Evolutionary conservation across 2,329 filamentous ascomycete species (phyloP).

Genomic region (Ascochyta koolunga): DNA sequence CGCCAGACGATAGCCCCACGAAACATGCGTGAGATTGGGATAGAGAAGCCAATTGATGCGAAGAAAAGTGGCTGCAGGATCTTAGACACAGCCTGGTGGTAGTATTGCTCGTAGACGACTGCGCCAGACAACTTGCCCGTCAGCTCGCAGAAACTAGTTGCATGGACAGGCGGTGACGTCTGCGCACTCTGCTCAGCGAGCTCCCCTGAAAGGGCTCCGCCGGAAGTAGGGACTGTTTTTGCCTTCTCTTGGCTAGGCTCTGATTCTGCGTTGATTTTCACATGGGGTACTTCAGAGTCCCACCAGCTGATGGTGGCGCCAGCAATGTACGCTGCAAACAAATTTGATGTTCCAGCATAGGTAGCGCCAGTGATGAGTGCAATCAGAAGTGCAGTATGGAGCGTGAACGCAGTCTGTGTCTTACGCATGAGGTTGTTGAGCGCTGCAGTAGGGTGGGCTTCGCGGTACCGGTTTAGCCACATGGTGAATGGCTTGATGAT

Average conservation of each 20-base stretch:
- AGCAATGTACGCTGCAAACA: constrained; percentile 66
- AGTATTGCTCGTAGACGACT: constrained; percentile 56
- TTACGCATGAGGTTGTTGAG: constrained; percentile 35
- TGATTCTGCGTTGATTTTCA: neutral
- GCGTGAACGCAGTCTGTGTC: constrained; percentile 49
- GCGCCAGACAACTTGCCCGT: constrained; percentile 23
- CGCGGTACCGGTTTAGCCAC: constrained; percentile 42
- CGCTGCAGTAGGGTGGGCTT: constrained; percentile 19
- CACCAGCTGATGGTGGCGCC: constrained; percentile 67
- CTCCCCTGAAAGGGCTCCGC: neutral
- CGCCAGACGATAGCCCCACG: constrained; percentile 69
- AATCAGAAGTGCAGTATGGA: constrained; percentile 60
- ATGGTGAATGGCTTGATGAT: constrained; percentile 52
- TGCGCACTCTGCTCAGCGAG: neutral
- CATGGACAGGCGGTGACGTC: neutral
- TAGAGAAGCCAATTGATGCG: constrained; percentile 76
- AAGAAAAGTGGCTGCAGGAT: constrained; percentile 77
- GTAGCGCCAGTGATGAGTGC: constrained; percentile 57
- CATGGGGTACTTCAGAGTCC: constrained; percentile 52
- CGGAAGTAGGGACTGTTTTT: neutral
- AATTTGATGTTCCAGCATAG: constrained; percentile 67
- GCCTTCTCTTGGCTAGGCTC: neutral
- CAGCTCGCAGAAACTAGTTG: neutral
- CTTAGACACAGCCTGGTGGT: constrained; percentile 52
- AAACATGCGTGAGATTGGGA: constrained; percentile 76